These are phyloP conservation scores for Arthrobotrys iridis DNA, from an alignment of 2,329 filamentous ascomycete species.

Conservation along the genomic window DNA sequence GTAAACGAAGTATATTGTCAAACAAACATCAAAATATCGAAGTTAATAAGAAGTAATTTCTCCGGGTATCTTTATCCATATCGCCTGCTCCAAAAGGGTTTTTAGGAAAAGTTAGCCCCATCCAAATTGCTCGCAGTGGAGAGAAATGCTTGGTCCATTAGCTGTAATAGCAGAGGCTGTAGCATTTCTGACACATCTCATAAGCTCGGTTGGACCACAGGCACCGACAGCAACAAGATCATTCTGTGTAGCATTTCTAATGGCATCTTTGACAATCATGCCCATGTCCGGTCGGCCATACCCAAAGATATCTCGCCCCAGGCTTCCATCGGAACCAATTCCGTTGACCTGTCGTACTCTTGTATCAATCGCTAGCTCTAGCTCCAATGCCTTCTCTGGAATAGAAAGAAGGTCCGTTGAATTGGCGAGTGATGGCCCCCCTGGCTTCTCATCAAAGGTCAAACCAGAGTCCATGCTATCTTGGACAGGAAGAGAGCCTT, in stretches of 20 bases:
- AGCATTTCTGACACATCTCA: conserved; percentile 64
- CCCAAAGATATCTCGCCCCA: conserved; percentile 27
- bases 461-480: conserved; percentile 37
- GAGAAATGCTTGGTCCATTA: conserved; percentile 65
- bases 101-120: conserved; percentile 61
- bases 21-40: neutral
- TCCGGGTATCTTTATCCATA: neutral
- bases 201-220: conserved; percentile 65
- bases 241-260: conserved; percentile 49
- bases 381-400: conserved; percentile 39
- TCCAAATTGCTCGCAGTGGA: conserved; percentile 67
- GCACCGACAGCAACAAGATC: conserved; percentile 62
- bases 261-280: conserved; percentile 52
- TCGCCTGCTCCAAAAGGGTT: neutral
- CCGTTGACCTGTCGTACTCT: conserved; percentile 49
- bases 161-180: conserved; percentile 64
- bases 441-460: conserved; percentile 34
- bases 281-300: conserved; percentile 55
- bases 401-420: conserved; percentile 26
- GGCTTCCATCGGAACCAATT: conserved; percentile 37
- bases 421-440: conserved; percentile 2
- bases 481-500: conserved; percentile 17
- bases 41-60: neutral
- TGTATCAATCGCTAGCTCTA: conserved; percentile 51
- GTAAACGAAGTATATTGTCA: neutral